Conservation (phyloP, 169 alveolate species). For the Cryptosporidium viatorum region DNA sequence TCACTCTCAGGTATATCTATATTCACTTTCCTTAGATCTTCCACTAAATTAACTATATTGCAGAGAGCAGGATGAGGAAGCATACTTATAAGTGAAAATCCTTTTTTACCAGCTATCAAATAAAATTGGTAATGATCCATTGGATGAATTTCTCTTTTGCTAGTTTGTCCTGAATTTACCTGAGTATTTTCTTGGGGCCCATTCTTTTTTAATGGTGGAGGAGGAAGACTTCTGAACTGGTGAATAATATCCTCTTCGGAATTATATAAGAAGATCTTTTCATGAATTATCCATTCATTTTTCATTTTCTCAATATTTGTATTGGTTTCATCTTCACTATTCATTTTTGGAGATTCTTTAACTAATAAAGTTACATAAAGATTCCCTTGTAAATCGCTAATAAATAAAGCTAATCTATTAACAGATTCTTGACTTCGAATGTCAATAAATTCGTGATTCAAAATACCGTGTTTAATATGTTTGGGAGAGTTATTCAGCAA, state of each 20-base stretch:
- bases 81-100: constrained; percentile 31
- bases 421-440: constrained; percentile 12
- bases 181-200: background rate
- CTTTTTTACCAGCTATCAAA: constrained; percentile 24
- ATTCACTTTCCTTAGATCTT: constrained; percentile 4
- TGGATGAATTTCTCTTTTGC: constrained; percentile 8
- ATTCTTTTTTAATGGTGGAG: constrained; percentile 42
- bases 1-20: background rate
- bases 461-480: constrained; percentile 26
- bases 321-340: background rate
- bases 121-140: constrained; percentile 61
- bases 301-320: background rate
- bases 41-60: constrained; percentile 20
- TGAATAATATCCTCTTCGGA: constrained; percentile 45
- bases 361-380: constrained; percentile 8
- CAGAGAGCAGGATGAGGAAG: constrained; percentile 69
- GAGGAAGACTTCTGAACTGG: constrained; percentile 34
- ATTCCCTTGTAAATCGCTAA: constrained; percentile 52
- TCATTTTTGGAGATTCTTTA: background rate
- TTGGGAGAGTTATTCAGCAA: background rate
- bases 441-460: constrained; percentile 53
- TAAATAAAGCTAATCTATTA: constrained; percentile 7
- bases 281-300: constrained; percentile 9
- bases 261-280: constrained; percentile 41
- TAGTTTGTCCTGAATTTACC: background rate